Percentiles rank a stretch among this genome's conserved stretches.
phyloP scores from a whole-genome alignment of 176 grass and related monocot genomes.

The Rhynchospora tenuis region DNA sequence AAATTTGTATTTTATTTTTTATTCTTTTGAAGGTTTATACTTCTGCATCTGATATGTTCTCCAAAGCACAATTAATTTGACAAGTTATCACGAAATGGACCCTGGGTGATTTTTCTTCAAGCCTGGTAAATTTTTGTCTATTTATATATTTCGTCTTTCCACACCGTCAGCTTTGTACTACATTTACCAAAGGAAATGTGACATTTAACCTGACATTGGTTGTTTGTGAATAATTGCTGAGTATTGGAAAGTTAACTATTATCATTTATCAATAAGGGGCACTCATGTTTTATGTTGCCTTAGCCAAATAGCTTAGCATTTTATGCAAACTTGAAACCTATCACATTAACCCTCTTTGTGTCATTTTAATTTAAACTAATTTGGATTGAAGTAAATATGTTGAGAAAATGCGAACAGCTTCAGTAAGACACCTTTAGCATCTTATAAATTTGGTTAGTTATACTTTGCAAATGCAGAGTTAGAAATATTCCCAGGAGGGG shows the following conservation, averaged over 20 bases:
- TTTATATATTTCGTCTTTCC: not conserved
- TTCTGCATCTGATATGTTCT: constrained; percentile 79
- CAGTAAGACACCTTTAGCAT: not conserved
- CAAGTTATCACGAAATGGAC: constrained; percentile 41
- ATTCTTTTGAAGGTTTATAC: constrained; percentile 65
- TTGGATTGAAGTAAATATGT: not conserved
- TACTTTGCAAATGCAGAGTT: not conserved
- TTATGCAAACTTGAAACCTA: not conserved
- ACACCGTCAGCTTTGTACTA: not conserved
- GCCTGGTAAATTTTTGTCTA: not conserved
- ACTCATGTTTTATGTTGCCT: no score
- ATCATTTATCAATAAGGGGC: no score
- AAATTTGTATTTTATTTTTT: constrained; percentile 3
- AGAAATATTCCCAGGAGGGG: not conserved
- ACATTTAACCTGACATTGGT: not conserved
- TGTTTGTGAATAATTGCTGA: not conserved
- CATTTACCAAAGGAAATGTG: not conserved
- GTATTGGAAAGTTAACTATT: no score
- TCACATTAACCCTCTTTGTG: not conserved
- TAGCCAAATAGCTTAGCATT: not conserved
- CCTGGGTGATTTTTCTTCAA: constrained; percentile 31
- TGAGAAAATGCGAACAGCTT: not conserved
- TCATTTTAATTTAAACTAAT: not conserved
- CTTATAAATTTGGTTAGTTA: not conserved
- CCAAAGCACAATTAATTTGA: constrained; percentile 75